Base-by-base conservation (phyloP, 2,329 filamentous ascomycete species). In the Pseudocercospora ulei region DNA sequence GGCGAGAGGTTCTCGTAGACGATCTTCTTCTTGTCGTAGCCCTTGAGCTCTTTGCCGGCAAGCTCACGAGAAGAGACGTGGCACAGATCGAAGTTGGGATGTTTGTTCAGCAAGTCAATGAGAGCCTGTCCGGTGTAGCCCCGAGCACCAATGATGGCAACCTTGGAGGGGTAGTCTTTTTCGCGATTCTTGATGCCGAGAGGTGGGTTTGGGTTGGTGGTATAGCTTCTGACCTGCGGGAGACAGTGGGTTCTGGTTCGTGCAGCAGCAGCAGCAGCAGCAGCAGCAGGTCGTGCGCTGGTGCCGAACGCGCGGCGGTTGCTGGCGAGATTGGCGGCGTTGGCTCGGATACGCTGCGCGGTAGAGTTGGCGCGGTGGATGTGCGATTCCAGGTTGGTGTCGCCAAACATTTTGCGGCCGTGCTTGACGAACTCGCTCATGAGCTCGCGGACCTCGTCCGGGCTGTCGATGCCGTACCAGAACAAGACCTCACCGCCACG, bases 61-160 rank as follows among this genome's bases (percentile, higher is more conserved):
- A 96, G 74, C 64, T 96, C 88, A 56, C 90, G 84, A 8, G 88
- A 96, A 2, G 86, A 95, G 28, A 96, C 88, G 58, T 95, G 80
- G 31, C 78, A 75, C 36, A 96, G 76, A 51, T 95, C 87, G 72
- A 96, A 81, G 63, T 83, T 75, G 8, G 86, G 86, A 65, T 96
- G 90, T 20, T 75, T 66, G 64, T 94, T 90, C 34, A 98, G 70
- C 12, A 98, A 75, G 44, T 77, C 79, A 54, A 96, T 85, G 31
- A 98, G 70, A 38, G 85, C 84, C 62, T 94, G 84, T 25, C 90
- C 88, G 38, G 88, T 96, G 61, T 94, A 96, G 20, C 90, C 88
- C 57, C 87, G 82, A 40, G 86, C 87, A 47, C 87, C 87, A 49
- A 95, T 93, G 38, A 95, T 71, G 28, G 82, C 87, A 33, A 95